Conservation (phyloP, 163 green algal genomes). For the Chlorella variabilis region DNA sequence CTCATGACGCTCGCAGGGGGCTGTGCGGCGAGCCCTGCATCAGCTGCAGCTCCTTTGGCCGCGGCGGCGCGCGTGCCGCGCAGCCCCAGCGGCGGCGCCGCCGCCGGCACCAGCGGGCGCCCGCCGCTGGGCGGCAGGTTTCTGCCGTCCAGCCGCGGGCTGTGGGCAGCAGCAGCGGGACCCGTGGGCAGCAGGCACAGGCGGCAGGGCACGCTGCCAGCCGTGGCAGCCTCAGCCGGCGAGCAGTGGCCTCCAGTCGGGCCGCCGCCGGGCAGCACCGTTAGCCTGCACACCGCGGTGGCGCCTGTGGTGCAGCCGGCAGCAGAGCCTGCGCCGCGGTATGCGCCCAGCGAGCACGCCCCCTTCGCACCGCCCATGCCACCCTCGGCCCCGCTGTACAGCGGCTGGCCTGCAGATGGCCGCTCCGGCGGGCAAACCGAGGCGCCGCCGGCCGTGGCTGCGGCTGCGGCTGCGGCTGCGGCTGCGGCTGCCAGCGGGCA, state of each 20-base stretch:
- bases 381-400: not conserved
- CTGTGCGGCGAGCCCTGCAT: not conserved
- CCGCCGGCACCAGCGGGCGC: not conserved
- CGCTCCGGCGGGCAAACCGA: not conserved
- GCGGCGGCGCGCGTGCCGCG: not conserved
- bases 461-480: no score
- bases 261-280: no score
- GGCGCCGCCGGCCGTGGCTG: not conserved
- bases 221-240: not conserved
- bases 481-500: no score
- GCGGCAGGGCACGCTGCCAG: not conserved
- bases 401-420: not conserved
- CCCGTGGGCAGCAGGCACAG: not conserved
- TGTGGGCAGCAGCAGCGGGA: not conserved
- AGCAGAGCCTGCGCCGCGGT: not conserved
- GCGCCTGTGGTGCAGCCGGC: not conserved
- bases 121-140: no score
- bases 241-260: not conserved
- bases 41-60: not conserved
- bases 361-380: no score
- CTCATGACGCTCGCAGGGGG: no score
- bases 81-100: not conserved
- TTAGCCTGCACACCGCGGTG: not conserved
- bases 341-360: not conserved
- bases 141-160: not conserved